Base-by-base conservation (phyloP, 164 flowering plant genomes). In the Liriodendron chinense region DNA sequence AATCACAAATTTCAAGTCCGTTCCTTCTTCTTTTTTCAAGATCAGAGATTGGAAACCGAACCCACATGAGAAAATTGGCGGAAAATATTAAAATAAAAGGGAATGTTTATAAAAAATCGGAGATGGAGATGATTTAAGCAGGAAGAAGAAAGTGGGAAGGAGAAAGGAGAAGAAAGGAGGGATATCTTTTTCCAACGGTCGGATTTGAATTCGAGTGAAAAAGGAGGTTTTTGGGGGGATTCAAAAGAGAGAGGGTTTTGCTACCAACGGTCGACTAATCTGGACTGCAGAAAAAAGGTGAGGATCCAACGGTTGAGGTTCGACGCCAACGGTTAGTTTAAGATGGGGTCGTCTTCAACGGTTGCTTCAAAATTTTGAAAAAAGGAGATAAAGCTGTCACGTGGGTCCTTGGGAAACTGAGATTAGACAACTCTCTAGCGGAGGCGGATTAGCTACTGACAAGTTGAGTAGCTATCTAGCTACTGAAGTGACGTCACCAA, bases 261-360 rank as follows among this genome's bases (percentile, higher is more conserved):
- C 5, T 22, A 1, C 20, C 47, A 74, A 78, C 77, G 78, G 81
- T 78, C 75, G 72, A 71, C 22, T 70, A 24, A 71, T 78, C 71
- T 71, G 71, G 34, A 47, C 73, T n/a, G 76, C 62, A 21, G 16
- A 48, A 61, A 14, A 49, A 6, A 9, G 21, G 10, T 2, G 59
- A 16, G 0, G 65, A 74, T 67, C 73, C 70, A 24, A 70, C 74
- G 74, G 78, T 50, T 64, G 34, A n/a, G 25, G 21, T 16, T n/a
- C 47, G 47, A 10, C 48, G 25, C 14, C 2, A 74, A 74, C 76
- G 76, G 76, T 25, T 70, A 24, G 16, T 18, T 24, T 18, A n/a
- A 47, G 47, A 7, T 70, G 7, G 69, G 47, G 8, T 18, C 2
- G 24, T 13, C 22, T 20, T 10, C 8, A 47, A 47, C 56, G 56